Evolutionary conservation across 495 filamentous ascomycete species (phyloP), one percentile per base, ranked within the genome.

Genomic region (Xylaria intraflava): DNA sequence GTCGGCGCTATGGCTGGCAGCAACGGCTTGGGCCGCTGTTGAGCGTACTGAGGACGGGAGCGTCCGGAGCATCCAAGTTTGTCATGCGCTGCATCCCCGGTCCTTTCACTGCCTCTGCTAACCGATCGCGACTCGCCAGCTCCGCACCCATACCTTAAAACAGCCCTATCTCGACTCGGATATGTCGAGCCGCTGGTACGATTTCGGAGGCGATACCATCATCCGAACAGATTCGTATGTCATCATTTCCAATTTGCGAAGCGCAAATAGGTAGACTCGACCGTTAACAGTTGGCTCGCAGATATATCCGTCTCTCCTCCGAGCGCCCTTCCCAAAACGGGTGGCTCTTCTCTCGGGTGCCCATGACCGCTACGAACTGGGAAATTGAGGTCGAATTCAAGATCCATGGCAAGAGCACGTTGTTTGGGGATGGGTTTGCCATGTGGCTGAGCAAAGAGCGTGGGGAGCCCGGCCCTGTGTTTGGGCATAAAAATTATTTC

Each of bases 111-210:
- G 11, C 44, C 29, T 22, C 17, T 55, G 82, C 76, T 95, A 58
- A 83, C 87, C 59, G 90, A 86, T 63, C 84, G 90, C 69, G 86
- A 83, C 66, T 90, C 36, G 66, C 46, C 68, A 77, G 74, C 77
- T 83, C 51, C 63, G 78, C 65, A 57, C 45, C 54, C 55, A 55
- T 41, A 60, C 53, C 43, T 51, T 53, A 45, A 61, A 64, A 54
- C 59, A 96, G 87, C 94, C 94, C 44, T 99, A 96, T 71, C 80
- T 99, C 44, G 93, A 97, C 72, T 90, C 89, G 53, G 94, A 99
- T 70, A 91, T 97, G 84, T 89, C 95, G 78, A 95, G 88, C 75
- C 87, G 94, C 72, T 99, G 93, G 90, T 99, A 88, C 70, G 94
- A 99, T 75, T 99, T 95, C 81, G 94, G 94, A 65, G 93, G 91